These are phyloP conservation scores for Tolypocladium nubicola DNA, from an alignment of 2,329 filamentous ascomycete genomes.

Conservation along the genomic window DNA sequence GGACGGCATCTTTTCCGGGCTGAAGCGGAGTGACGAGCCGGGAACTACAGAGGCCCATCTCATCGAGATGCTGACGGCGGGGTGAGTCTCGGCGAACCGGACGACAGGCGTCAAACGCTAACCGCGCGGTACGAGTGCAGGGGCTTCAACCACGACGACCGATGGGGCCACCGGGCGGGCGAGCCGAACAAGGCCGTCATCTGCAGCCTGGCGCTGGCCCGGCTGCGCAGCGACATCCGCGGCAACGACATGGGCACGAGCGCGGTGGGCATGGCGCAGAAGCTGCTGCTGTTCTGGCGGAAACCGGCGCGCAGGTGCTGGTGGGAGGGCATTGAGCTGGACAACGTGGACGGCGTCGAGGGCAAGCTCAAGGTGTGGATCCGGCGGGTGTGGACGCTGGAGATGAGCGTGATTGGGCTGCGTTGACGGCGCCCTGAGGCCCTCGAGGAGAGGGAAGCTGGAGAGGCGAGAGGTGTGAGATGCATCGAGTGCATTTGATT, in stretches of 20 bases:
- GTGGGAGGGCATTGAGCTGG: conserved; percentile 96
- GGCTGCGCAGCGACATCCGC: conserved; percentile 84
- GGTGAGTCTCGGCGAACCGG: conserved; percentile 46
- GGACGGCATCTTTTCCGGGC: conserved; percentile 88
- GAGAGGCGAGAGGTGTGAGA: neutral
- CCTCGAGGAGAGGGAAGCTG: neutral
- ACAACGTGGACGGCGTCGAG: conserved; percentile 80
- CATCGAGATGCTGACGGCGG: conserved; percentile 98
- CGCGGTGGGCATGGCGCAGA: conserved; percentile 95
- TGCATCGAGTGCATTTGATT: conserved; percentile 1
- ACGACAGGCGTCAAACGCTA: neutral
- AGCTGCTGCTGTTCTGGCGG: conserved; percentile 93
- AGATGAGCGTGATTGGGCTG: conserved; percentile 91
- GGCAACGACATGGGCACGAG: conserved; percentile 65
- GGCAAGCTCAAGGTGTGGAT: conserved; percentile 98
- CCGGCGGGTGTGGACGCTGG: conserved; percentile 91
- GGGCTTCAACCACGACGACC: conserved; percentile 91
- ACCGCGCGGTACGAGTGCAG: conserved; percentile 31
- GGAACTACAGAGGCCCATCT: conserved; percentile 96
- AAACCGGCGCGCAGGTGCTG: conserved; percentile 94
- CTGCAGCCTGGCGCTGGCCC: conserved; percentile 87
- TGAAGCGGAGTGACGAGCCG: conserved; percentile 89
- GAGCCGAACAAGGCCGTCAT: conserved; percentile 98
- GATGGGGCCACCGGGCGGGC: conserved; percentile 92
- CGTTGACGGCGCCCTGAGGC: conserved; percentile 15